These are phyloP conservation scores for Tulasnella sp. DNA, from an alignment of 768 basidiomycete genomes.

Conservation along the genomic window DNA sequence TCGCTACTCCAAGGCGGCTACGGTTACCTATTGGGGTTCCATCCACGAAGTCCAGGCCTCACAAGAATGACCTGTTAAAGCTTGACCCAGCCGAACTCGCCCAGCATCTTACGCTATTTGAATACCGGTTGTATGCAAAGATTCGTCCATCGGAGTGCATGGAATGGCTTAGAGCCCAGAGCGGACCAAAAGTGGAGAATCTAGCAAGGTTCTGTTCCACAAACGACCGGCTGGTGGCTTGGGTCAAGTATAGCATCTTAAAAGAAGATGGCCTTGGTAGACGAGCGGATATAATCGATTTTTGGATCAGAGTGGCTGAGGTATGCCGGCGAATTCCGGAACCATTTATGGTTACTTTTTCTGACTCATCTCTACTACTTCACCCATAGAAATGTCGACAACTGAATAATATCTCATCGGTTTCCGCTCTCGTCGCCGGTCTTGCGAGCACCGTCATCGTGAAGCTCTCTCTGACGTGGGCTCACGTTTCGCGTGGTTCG, in stretches of 20 bases:
- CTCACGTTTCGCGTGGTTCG: slow-evolving; percentile 3
- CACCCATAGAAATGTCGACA: slow-evolving; percentile 9
- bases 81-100: slow-evolving; percentile 68
- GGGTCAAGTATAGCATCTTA: slow-evolving; percentile 65
- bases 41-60: slow-evolving; percentile 43
- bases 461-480: slow-evolving; percentile 17
- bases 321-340: slow-evolving; percentile 37
- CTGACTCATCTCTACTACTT: background rate
- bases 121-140: slow-evolving; percentile 63
- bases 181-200: slow-evolving; percentile 42
- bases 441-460: slow-evolving; percentile 5
- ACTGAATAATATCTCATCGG: slow-evolving; percentile 18
- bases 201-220: slow-evolving; percentile 53
- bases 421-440: slow-evolving; percentile 13
- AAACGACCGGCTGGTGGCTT: slow-evolving; percentile 53
- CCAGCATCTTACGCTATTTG: slow-evolving; percentile 74
- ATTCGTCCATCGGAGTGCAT: slow-evolving; percentile 74
- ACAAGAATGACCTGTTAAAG: slow-evolving; percentile 59
- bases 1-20: background rate
- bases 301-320: slow-evolving; percentile 77
- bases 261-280: slow-evolving; percentile 48
- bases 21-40: slow-evolving; percentile 24
- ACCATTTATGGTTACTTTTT: no score
- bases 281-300: slow-evolving; percentile 57
- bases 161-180: slow-evolving; percentile 47